Evolutionary conservation across 139 green algal species (phyloP), one percentile per base, ranked within the genome.

Genomic region (Micromonas commoda): DNA sequence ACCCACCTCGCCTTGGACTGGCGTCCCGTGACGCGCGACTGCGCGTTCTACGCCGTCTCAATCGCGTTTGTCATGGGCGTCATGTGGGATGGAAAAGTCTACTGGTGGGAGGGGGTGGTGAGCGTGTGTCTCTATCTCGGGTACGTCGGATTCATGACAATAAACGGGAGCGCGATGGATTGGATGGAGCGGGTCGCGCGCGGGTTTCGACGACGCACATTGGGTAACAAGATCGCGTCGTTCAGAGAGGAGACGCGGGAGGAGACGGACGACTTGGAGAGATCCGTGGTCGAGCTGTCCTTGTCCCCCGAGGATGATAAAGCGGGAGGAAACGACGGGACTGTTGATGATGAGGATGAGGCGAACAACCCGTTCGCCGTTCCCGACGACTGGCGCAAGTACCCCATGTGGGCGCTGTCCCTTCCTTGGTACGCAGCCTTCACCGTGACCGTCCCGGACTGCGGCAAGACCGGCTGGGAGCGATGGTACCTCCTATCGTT

Each of bases 401-500:
- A 29, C 9, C 73, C 79, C 2, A 6, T 87, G 38, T 84, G 80
- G 79, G 4, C 77, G 16, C 51, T 83, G 9, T 85, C 74, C 26
- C 68, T 87, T 35, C 79, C 79, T 4, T 87, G 83, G 83, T 78
- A 79, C 54, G 53, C 28, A 28, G 45, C 71, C 2, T 84, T 87
- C 60, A 70, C 33, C 33, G 23, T 66, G 57, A 87, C 79, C 21
- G 61, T 85, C 38, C 83, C 83, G 1, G 39, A 87, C 69, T 87
- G 83, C 64, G 2, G 23, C 37, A 21, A 45, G 21, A 53, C 35
- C 53, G 63, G 33, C 2, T 76, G 77, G 6, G 70, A 78, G 34
- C 78, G 78, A 19, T 84, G 63, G n/a, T 87, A 84, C 72, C 32
- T 79, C 29, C 5, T 81, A 19, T 70, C 79, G 23, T 87, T 87